Base-by-base conservation (phyloP, 306 rosid species). In the Abrus precatorius region DNA sequence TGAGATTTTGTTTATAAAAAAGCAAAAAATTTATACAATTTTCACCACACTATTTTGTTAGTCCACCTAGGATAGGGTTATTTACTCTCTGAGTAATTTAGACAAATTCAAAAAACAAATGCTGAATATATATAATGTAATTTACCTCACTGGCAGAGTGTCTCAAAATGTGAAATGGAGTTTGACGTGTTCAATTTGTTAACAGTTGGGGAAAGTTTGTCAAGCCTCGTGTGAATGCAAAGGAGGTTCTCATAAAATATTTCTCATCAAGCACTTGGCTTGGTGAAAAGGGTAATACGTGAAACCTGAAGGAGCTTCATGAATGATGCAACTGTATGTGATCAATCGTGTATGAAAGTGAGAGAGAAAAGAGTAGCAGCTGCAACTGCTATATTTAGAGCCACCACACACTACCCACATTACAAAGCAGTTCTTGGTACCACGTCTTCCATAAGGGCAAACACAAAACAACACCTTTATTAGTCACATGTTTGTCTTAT, bases 401-500 rank as follows among this genome's bases (percentile, higher is more conserved):
- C 82, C 83, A 71, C 60, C 48, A 49, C 86, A 70, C 53, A 12
- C 20, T 54, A 20, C 68, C 20, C 79, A 70, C 36, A 29, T 45
- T 64, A 77, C 83, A 77, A 77, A 49, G 75, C 56, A 44, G n/a
- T n/a, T 38, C 14, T 63, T 55, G 47, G 56, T 63, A 75, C 68
- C 83, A 77, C 82, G 69, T 77, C 52, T 71, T 76, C 62, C 56
- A 45, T 29, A n/a, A 72, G 56, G 48, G 48, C 55, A 45, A 45
- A 83, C 60, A 29, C 66, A 60, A 64, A 45, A 78, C 60, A 72
- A 65, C 33, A 47, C 14, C 43, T 60, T 76, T 43, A 30, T 65
- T 68, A 60, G 14, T 75, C 85, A 76, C 82, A 76, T 50, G 77
- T 59, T 60, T 68, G 73, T 34, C 64, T 45, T 50, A 3, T 47